Evolutionary conservation across 2,329 filamentous ascomycete species (phyloP).

Genomic region (Karstenula rhodostoma): DNA sequence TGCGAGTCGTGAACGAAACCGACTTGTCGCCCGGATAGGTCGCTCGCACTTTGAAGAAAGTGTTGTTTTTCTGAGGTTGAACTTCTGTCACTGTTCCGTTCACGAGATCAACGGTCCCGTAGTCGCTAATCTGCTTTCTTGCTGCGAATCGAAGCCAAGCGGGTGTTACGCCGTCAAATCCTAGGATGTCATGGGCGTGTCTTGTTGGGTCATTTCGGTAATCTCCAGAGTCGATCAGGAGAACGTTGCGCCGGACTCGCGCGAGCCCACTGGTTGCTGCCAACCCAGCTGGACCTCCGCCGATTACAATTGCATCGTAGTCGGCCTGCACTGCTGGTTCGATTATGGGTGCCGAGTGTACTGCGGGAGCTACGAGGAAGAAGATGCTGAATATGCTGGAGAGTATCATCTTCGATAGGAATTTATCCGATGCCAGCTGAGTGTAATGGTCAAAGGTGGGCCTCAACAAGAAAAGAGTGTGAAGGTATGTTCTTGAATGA

Average conservation of each 20-base stretch:
- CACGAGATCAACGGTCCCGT: constrained; percentile 8
- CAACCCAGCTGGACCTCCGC: constrained; percentile 8
- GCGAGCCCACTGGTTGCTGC: constrained; percentile 11
- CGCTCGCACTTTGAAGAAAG: constrained; percentile 6
- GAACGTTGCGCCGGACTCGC: constrained; percentile 10
- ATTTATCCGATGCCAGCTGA: not conserved
- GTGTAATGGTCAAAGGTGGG: not conserved
- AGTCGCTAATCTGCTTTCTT: constrained; percentile 4
- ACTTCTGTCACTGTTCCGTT: constrained; percentile 8
- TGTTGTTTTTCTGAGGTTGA: constrained; percentile 5
- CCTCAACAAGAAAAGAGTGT: not conserved
- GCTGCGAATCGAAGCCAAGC: constrained; percentile 11
- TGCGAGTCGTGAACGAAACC: constrained; percentile 7
- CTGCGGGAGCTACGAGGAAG: not conserved
- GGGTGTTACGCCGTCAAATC: constrained; percentile 11
- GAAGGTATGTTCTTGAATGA: not conserved
- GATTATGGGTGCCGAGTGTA: not conserved
- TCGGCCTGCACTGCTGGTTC: constrained; percentile 25
- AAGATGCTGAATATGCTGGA: not conserved
- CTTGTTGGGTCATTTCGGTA: constrained; percentile 11
- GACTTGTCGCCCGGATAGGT: constrained; percentile 4
- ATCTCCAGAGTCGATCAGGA: constrained; percentile 7
- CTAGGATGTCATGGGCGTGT: constrained; percentile 8
- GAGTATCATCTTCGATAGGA: not conserved
- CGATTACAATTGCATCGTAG: constrained; percentile 10